Base-by-base conservation (phyloP, 768 basidiomycete genomes). In the Phylloporus arenicola region DNA sequence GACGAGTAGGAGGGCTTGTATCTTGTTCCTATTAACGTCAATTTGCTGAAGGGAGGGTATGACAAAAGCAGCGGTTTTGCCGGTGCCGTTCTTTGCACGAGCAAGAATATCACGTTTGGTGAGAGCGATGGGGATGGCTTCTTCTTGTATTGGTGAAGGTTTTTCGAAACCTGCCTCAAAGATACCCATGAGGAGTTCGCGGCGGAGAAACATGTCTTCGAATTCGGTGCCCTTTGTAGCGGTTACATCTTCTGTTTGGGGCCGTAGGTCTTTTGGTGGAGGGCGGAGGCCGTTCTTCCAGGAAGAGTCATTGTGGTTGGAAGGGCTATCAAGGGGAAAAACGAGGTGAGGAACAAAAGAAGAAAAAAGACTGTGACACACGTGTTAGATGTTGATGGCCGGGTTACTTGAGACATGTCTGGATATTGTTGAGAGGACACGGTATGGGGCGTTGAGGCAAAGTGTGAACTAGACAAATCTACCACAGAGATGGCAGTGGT, bases 131-230 rank as follows among this genome's bases (percentile, higher is more conserved):
- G 95, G 95, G 62, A 97, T 97, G 47, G 95, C 90, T 75, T 96
- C 91, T 81, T 99, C 95, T 77, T 99, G 95, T 71, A 99, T 97
- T 55, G 95, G 95, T 22, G 92, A 95, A 38, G 95, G 95, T 59
- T 79, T 84, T 72, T 98, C 95, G 67, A 93, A 95, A 50, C 95
- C 95, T 58, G 94, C 96, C 73, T 97, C 93, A 62, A 94, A 99
- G 69, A 98, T 96, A 63, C 95, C 95, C 95, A 99, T 98, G 68
- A 99, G 83, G 54, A 99, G 84, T 72, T 98, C 95, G 58, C 95
- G 83, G 49, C 87, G 82, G 64, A 95, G 79, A 69, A 74, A 81
- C 84, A 93, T 89, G 65, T 94, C 92, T 73, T 99, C 96, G 57
- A 96, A 99, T 66, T 97, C 93, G 60, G 84, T 77, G 54, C 95